Percentiles rank a stretch among this genome's conserved stretches.
Conservation (phyloP, 495 filamentous ascomycete genomes). For the Penicillium odoratum region DNA sequence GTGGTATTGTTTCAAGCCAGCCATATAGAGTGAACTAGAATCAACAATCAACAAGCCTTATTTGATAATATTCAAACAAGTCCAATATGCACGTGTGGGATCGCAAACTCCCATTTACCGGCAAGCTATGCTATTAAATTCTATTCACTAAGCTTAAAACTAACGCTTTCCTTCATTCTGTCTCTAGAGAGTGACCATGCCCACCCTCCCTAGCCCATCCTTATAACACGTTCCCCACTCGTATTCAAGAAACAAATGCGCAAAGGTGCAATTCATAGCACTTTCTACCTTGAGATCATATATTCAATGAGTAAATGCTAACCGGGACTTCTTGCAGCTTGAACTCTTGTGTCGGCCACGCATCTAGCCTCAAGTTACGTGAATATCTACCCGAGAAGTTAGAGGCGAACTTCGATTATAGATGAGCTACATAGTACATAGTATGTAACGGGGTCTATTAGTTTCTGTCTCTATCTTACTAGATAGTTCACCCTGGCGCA, state of each 20-base stretch:
- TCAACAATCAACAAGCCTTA: too few species aligned
- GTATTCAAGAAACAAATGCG: neutral
- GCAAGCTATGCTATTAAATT: neutral
- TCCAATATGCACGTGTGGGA: too few species aligned
- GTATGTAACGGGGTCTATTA: too few species aligned
- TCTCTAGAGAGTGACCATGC: neutral
- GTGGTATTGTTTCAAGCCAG: too few species aligned
- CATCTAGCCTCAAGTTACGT: neutral
- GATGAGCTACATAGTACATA: too few species aligned
- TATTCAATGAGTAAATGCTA: neutral
- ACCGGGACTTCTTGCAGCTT: neutral
- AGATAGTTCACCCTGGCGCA: too few species aligned
- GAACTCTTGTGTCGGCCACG: neutral
- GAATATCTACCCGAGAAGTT: neutral
- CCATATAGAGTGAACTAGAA: too few species aligned
- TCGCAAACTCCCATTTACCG: neutral
- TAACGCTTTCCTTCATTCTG: neutral
- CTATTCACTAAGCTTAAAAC: neutral
- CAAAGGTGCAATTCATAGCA: neutral
- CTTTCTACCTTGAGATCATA: neutral
- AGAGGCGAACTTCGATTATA: neutral
- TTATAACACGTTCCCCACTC: neutral
- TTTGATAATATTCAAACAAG: too few species aligned
- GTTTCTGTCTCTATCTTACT: too few species aligned
- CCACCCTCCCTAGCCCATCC: neutral